Percentiles rank a stretch among this genome's conserved stretches.
These are phyloP conservation scores for Yarrowia osloensis DNA, from an alignment of 805 yeast genomes.

Conservation along the genomic window DNA sequence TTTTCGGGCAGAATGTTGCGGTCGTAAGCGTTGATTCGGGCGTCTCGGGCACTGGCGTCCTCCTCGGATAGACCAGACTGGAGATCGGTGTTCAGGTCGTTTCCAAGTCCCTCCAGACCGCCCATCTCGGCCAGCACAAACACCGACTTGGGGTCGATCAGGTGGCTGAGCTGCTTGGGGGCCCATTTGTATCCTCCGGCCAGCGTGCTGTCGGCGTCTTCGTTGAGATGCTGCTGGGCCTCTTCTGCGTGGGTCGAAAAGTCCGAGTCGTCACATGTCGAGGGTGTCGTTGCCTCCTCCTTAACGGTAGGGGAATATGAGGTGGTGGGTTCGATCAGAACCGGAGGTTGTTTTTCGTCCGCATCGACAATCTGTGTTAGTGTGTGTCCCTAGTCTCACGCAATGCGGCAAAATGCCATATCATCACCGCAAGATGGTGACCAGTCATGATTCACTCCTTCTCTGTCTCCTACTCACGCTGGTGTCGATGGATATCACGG, in stretches of 20 bases:
- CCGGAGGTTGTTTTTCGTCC: background rate
- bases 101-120: conserved; percentile 42
- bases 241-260: conserved; percentile 1
- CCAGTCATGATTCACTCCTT: no score
- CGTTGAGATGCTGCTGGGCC: conserved; percentile 16
- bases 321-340: background rate
- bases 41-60: conserved; percentile 32
- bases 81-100: conserved; percentile 41
- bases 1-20: conserved; percentile 70
- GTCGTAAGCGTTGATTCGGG: conserved; percentile 60
- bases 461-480: conserved; percentile 8
- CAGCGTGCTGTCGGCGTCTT: background rate
- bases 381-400: no score
- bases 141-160: conserved; percentile 46
- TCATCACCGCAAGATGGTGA: no score
- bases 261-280: background rate
- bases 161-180: conserved; percentile 36
- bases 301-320: conserved; percentile 18
- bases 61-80: conserved; percentile 40
- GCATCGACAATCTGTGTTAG: conserved; percentile 28
- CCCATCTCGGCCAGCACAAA: conserved; percentile 44
- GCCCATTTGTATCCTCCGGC: conserved; percentile 25
- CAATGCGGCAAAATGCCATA: no score
- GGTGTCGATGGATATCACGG: conserved; percentile 29
- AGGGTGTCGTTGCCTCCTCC: conserved; percentile 7